phyloP scores from a whole-genome alignment of 768 basidiomycete species.

The Galerina marginata region DNA sequence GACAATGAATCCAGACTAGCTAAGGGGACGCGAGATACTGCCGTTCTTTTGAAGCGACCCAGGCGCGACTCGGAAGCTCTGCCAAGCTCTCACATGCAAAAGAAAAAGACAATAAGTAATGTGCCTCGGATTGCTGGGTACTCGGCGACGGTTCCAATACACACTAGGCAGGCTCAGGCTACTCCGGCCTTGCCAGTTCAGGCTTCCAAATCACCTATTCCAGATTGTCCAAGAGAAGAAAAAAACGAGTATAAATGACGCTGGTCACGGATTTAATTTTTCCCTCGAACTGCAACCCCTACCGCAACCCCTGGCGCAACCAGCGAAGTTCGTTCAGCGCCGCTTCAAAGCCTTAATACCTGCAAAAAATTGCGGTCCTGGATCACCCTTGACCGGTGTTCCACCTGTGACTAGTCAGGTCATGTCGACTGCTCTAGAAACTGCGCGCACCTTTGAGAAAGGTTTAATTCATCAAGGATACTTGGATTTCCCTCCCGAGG shows the following conservation, averaged over 20 bases:
- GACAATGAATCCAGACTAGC: too few relatives aligned
- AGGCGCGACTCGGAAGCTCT: neutral
- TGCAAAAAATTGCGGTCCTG: neutral
- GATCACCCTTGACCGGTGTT: too few relatives aligned
- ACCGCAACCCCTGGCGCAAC: neutral
- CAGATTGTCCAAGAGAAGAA: too few relatives aligned
- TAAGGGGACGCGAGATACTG: too few relatives aligned
- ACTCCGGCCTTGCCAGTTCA: too few relatives aligned
- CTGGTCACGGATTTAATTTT: neutral
- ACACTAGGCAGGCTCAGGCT: too few relatives aligned
- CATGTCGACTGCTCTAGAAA: too few relatives aligned
- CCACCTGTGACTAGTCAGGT: too few relatives aligned
- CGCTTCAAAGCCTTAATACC: slow-evolving; percentile 7
- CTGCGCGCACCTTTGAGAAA: neutral
- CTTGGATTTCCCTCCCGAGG: slow-evolving; percentile 39
- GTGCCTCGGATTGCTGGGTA: neutral
- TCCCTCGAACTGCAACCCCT: neutral
- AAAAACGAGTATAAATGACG: too few relatives aligned
- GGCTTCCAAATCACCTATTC: too few relatives aligned
- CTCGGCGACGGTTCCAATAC: too few relatives aligned
- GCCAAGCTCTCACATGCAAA: neutral
- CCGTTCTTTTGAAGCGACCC: neutral
- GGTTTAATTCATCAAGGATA: neutral
- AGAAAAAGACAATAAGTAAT: neutral
- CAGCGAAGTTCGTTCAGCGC: neutral